Evolutionary conservation across 805 yeast genomes (phyloP), one percentile per base, ranked within the genome.

Genomic region (Candida ponderosae): DNA sequence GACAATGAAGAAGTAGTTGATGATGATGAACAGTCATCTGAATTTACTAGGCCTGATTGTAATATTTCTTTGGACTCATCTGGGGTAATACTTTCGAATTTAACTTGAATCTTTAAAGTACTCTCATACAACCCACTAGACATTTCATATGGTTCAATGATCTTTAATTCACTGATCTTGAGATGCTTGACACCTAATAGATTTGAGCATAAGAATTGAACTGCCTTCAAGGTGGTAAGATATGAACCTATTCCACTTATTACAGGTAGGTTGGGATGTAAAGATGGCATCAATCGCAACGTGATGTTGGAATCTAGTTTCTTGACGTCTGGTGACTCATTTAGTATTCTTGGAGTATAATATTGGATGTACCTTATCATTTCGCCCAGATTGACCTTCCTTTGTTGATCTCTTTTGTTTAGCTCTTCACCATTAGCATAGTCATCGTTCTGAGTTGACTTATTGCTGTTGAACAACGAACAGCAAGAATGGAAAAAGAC

Each of bases 191-290:
- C 68, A 19, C 80, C 51, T n/a, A 79, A 65, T 34, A 81, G 63
- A 24, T 74, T 74, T 3, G 76, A 72, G 27, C 78, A 41, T 4
- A 76, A 51, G 27, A 78, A 43, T 48, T 76, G 78, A 3, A 79
- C 50, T 1, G 84, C 68, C 45, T 76, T 78, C 40, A 74, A 53
- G 0, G 81, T 67, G 3, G 81, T 68, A 34, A 68, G 64, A 53
- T 79, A 81, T 13, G 79, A 64, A 15, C 67, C 61, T 16, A 60
- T 66, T 1, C 88, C 86, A 35, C 68, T 67, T 20, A 81, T 56
- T 11, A 60, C 57, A 3, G 88, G 88, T 13, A 79, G 45, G 40
- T 68, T 69, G 0, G 76, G 68, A 34, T 66, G 68, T 32, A 72
- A 69, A 1, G 68, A 59, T 0, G 88, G 88, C 28, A 78, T 65